Evolutionary conservation across 441 rosid species (phyloP).

Genomic region (Adansonia rubrostipa): DNA sequence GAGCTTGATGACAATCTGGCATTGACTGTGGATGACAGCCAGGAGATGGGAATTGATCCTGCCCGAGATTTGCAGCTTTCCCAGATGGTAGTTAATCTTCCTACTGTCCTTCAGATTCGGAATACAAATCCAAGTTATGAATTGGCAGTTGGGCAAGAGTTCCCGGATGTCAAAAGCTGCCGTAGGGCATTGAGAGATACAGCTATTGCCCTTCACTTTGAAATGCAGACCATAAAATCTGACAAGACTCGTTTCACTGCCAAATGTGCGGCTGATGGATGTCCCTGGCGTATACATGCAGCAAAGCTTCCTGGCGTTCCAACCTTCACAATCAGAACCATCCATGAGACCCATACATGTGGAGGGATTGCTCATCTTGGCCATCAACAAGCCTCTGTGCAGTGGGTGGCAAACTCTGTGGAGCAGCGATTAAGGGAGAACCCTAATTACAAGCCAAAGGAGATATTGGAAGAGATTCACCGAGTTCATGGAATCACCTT

Average conservation of each 20-base stretch:
- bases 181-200: slow-evolving; percentile 92
- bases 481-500: slow-evolving; percentile 87
- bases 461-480: slow-evolving; percentile 94
- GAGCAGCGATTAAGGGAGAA: slow-evolving; percentile 89
- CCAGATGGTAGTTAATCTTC: slow-evolving; percentile 43
- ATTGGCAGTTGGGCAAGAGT: slow-evolving; percentile 87
- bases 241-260: slow-evolving; percentile 96
- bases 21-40: slow-evolving; percentile 64
- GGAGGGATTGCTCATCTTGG: slow-evolving; percentile 96
- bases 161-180: slow-evolving; percentile 92
- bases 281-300: slow-evolving; percentile 96
- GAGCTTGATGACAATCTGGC: slow-evolving; percentile 79
- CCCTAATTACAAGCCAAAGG: slow-evolving; percentile 92
- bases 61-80: slow-evolving; percentile 43
- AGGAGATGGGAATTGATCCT: slow-evolving; percentile 62
- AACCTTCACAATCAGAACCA: slow-evolving; percentile 88
- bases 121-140: slow-evolving; percentile 58
- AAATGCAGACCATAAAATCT: slow-evolving; percentile 91
- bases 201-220: slow-evolving; percentile 94
- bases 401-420: slow-evolving; percentile 94
- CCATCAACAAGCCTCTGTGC: slow-evolving; percentile 97
- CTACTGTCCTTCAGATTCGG: slow-evolving; percentile 72
- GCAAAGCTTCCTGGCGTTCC: slow-evolving; percentile 97
- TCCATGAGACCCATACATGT: slow-evolving; percentile 78
- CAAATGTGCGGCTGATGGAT: slow-evolving; percentile 89